Base-by-base conservation (phyloP, 176 grass and related monocot species). In the Triticum monococcum region DNA sequence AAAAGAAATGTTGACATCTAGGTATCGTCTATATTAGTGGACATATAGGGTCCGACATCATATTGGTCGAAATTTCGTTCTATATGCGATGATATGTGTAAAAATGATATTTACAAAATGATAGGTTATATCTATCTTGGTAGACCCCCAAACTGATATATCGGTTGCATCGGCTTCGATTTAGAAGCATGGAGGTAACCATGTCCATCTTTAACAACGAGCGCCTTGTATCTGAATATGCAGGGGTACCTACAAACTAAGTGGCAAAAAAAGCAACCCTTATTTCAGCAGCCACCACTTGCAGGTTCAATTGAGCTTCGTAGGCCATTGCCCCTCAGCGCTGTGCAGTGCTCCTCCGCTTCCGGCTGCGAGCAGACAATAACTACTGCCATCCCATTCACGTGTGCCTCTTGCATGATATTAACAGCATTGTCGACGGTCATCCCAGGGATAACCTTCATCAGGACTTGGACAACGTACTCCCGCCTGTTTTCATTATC, bases 401-500 rank as follows among this genome's bases (percentile, higher is more conserved):
- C 66, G 12, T 99, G 97, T 2, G 97, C 97, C 86, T 97, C 97
- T 78, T 99, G 92, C 94, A 99, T 99, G 80, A 99, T 95, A 82
- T 97, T 99, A 7, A 99, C 97, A 2, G 94, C 97, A 12, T 78
- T 97, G 88, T 99, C 94, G 9, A 99, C 82, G 0, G 97, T 99
- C 97, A 97, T 97, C 12, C 94, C 97, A 1, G 92, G 97, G 64
- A 99, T 97, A 52, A 99, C 94, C 67, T 99, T 99, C 97, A 97
- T 97, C 89, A 97, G 88, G 82, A 99, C 97, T 75, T 97, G 85
- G 78, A 99, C 97, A 8, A 99, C 97, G 1, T 99, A 99, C 85
- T 97, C 94, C 0, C 97, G 89, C 87, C 91, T 96, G 85, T 97
- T 99, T 74, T 90, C 89, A 61, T 97, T 92, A 59, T 97, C 94